Evolutionary conservation across 2,329 filamentous ascomycete species (phyloP).

Genomic region (Talaromyces sp.): DNA sequence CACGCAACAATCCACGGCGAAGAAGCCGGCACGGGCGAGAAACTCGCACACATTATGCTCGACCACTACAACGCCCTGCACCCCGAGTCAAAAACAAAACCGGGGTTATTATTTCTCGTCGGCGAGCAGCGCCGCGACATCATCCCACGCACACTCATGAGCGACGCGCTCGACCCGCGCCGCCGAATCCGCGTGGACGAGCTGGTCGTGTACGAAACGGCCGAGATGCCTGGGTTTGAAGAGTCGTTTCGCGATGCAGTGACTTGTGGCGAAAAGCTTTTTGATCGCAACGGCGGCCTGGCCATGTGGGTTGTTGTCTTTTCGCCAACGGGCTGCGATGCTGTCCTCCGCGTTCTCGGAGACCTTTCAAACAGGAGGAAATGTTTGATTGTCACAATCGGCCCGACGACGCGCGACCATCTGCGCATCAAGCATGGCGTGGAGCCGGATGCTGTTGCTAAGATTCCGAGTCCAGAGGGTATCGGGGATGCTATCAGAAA

Average conservation of each 20-base stretch:
- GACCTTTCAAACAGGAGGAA: conserved; percentile 27
- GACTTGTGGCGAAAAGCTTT: conserved; percentile 25
- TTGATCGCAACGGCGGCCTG: neutral
- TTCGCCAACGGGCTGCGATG: conserved; percentile 57
- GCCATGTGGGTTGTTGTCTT: conserved; percentile 45
- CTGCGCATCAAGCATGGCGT: conserved; percentile 45
- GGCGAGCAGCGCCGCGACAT: conserved; percentile 86
- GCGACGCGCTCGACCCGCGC: conserved; percentile 43
- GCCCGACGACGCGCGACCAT: conserved; percentile 81
- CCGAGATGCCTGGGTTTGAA: conserved; percentile 73
- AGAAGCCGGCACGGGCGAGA: conserved; percentile 79
- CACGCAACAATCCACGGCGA: conserved; percentile 65
- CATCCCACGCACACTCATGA: conserved; percentile 75
- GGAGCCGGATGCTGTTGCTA: conserved; percentile 59
- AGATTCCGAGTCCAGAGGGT: conserved; percentile 75
- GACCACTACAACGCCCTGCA: conserved; percentile 59
- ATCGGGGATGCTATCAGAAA: conserved; percentile 61
- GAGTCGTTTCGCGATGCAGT: conserved; percentile 56
- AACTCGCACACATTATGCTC: conserved; percentile 71
- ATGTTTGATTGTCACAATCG: conserved; percentile 73
- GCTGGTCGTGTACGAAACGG: conserved; percentile 79
- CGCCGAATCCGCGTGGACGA: conserved; percentile 66
- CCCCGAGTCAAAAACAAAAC: conserved; percentile 31
- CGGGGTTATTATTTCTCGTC: conserved; percentile 75
- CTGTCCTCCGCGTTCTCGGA: conserved; percentile 51